Evolutionary conservation across 148 eudicot species (phyloP).

Genomic region (Selenicereus undatus): DNA sequence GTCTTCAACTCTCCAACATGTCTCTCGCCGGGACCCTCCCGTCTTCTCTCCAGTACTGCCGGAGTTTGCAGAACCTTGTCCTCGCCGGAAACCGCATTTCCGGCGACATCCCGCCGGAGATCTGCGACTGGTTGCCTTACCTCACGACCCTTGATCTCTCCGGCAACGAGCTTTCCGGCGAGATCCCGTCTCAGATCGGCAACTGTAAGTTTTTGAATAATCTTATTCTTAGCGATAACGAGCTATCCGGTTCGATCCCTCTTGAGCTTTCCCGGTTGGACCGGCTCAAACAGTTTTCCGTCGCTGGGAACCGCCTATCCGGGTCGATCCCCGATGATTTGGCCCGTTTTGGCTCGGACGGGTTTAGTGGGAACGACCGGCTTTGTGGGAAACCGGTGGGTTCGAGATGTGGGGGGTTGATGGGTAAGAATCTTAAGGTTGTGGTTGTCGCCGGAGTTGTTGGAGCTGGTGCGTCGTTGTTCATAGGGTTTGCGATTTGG

Average conservation of each 20-base stretch:
- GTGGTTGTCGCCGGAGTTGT: slow-evolving; percentile 67
- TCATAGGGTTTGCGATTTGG: slow-evolving; percentile 66
- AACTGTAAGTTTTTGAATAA: slow-evolving; percentile 63
- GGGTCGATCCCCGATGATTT: slow-evolving; percentile 53
- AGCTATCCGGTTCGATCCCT: slow-evolving; percentile 58
- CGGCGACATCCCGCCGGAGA: slow-evolving; percentile 52
- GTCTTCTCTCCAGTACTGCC: slow-evolving; percentile 41
- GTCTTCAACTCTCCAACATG: slow-evolving; percentile 41
- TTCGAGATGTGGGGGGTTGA: slow-evolving; percentile 52
- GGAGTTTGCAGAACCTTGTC: slow-evolving; percentile 45
- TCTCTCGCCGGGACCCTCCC: slow-evolving; percentile 51
- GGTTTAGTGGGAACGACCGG: slow-evolving; percentile 51
- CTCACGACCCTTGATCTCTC: slow-evolving; percentile 69
- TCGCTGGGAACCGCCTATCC: slow-evolving; percentile 44
- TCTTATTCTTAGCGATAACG: slow-evolving; percentile 42
- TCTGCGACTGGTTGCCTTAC: slow-evolving; percentile 76
- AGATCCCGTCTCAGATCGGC: slow-evolving; percentile 47
- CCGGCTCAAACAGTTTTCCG: slow-evolving; percentile 50
- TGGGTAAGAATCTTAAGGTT: slow-evolving; percentile 44
- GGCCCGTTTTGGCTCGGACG: slow-evolving; percentile 20
- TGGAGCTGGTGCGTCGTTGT: slow-evolving; percentile 52
- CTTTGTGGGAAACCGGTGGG: slow-evolving; percentile 61
- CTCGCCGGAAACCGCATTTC: slow-evolving; percentile 55
- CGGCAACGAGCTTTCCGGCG: slow-evolving; percentile 44
- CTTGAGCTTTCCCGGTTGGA: slow-evolving; percentile 44